Base-by-base conservation (phyloP, 805 yeast species). In the Saturnispora quitensis region DNA sequence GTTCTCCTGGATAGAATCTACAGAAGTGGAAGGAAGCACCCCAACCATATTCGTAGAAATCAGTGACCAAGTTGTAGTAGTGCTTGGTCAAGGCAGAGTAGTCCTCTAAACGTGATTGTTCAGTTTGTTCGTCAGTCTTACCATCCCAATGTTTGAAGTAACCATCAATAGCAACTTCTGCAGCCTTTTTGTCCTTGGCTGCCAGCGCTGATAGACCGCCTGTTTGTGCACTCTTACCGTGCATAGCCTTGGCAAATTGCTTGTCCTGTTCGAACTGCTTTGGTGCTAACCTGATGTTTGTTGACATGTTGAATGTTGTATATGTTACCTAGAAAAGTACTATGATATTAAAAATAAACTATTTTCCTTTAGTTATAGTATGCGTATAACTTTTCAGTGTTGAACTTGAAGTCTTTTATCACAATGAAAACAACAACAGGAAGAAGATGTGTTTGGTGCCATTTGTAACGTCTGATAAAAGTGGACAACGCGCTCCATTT, bases 41-140 rank as follows among this genome's bases (percentile, higher is more conserved):
- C 99, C 99, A 93, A 48, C 99, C 99, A 70, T 93, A 91, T 73
- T 93, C 99, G 76, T 93, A 93, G 64, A 93, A 93, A 71, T 91
- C 99, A 28, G 99, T 93, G 48, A 88, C 97, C 66, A 91, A 81
- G 73, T 93, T 93, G 76, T 91, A 91, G 77, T 91, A 91, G 67
- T 93, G 95, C 68, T 87, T 90, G 51, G 99, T 93, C 61, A 89
- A 78, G 58, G 84, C 83, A 53, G 95, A 86, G 73, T 91, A 91
- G 70, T 90, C 97, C 40, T 77, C 79, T 55, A 89, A 73, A 71
- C 99, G 78, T 18, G 69, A 66, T 48, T 78, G 72, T 72, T 89
- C 86, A 65, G 93, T 85, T 55, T 77, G 81, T 53, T 77, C 68
- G 59, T 81, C 81, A 22, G 87, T 83, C 67, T 86, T 86, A 63